Base-by-base conservation (phyloP, 1,139 yeast genomes). In the Candida pseudoviswanathii region DNA sequence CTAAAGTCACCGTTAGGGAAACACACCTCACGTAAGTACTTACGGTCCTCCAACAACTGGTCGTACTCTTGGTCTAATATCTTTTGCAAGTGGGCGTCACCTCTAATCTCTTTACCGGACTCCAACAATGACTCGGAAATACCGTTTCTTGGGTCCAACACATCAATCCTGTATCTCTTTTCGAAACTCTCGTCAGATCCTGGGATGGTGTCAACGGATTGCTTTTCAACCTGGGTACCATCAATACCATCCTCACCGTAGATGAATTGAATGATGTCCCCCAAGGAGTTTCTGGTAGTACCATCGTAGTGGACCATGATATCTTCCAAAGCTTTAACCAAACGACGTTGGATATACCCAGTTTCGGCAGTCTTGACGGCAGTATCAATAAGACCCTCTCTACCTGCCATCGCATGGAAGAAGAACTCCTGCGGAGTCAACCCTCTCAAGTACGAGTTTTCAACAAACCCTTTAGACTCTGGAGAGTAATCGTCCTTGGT, bases 401-500 rank as follows among this genome's bases (percentile, higher is more conserved):
- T 90, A 81, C 99, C 99, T 62, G 99, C 99, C 99, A 95, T 95
- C 49, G 99, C 99, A 69, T 95, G 99, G 87, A 94, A 94, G 67
- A 95, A 95, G 70, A 95, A 95, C 70, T 95, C 99, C 71, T 94
- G 99, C 37, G 99, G 99, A 11, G 99, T 94, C 64, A 95, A 80
- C 40, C 99, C 99, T 78, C 99, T 85, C 65, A 94, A 80, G 64
- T 94, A 95, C 9, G 99, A 95, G 65, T 95, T 95, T 70, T 94
- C 99, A 58, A 95, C 96, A 62, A 95, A 95, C 56, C 99, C 99
- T 67, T 91, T 90, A 3, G 97, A 91, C 71, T 94, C 99, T 30
- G 99, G 98, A 49, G 97, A 89, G 68, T 94, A 94, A 68, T 94
- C 99, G 73, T 95, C 99, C 69, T 94, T 94, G 7, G 98, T 90